Evolutionary conservation across 768 basidiomycete species (phyloP), one percentile per base, ranked within the genome.

Genomic region (Pulveroboletus ravenelii): DNA sequence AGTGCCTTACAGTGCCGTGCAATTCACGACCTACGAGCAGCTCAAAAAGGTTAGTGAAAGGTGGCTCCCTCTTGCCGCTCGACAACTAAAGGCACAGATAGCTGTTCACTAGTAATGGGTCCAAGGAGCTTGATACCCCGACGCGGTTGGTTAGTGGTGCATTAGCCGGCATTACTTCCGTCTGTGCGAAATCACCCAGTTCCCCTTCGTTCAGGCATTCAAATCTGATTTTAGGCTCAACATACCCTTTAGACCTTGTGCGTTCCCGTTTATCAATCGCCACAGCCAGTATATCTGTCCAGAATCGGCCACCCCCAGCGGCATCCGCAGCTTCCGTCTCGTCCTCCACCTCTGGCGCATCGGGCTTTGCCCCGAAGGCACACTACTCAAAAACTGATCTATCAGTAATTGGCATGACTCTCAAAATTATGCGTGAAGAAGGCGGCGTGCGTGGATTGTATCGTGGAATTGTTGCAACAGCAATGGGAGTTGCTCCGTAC

Each of bases 201-300:
- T 48, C 14, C 54, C 43, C 15, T 47, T 52, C 37, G 37, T 50
- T 40, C 51, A 38, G 39, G 52, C 30, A 30, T 47, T 58, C 31
- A 51, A 42, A 52, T 31, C 43, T 45, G 52, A 45, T 53, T 41
- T 15, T 48, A 90, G 89, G 84, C 57, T 78, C 89, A 41, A 93
- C 90, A 70, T 91, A 93, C 72, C 95, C 95, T 9, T 72, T 98
- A 55, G 95, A 99, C 67, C 84, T 99, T 43, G 89, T 98, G 29
- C 81, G 95, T 39, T 89, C 92, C 23, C 81, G 95, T 32, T 73
- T 99, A 51, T 94, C 91, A 17, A 95, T 98, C 63, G 92, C 91
- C 17, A 93, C 92, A 5, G 88, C 92, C n/a, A 87, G 87, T 42
- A 76, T 89, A 64, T 68, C 76, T 45, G 48, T 74, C 36, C 65